Evolutionary conservation across 345 rosid species (phyloP).

Genomic region (Moricandia moricandioides): DNA sequence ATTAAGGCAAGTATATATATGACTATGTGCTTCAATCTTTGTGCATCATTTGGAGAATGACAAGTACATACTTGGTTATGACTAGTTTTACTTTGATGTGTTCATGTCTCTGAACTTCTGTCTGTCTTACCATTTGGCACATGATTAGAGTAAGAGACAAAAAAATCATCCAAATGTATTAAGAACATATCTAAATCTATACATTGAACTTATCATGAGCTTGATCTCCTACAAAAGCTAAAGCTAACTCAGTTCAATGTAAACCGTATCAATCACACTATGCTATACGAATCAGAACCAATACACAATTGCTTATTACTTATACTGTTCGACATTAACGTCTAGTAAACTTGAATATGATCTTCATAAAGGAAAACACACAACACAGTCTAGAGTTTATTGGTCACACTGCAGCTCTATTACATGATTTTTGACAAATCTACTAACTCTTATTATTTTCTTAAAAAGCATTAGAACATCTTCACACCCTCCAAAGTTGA

Average conservation of each 20-base stretch:
- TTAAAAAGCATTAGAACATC: not conserved
- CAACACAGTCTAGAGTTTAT: not conserved
- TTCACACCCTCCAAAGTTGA: not conserved
- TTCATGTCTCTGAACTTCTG: too few relatives aligned
- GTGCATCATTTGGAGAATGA: not conserved
- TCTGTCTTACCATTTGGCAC: not conserved
- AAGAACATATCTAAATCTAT: too few relatives aligned
- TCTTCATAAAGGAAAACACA: not conserved
- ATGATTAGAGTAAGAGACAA: not conserved
- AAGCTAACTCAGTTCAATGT: not conserved
- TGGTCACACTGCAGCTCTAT: not conserved
- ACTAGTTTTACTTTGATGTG: too few relatives aligned
- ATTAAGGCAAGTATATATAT: too few relatives aligned
- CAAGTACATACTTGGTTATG: not conserved
- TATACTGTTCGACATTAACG: not conserved
- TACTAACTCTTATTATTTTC: not conserved
- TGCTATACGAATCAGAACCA: not conserved
- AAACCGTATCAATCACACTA: not conserved
- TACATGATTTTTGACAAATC: slow-evolving; percentile 2
- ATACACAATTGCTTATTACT: not conserved
- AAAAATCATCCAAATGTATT: not conserved
- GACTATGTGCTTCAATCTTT: not conserved
- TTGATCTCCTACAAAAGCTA: not conserved
- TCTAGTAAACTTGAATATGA: not conserved
- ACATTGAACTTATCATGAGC: not conserved